Evolutionary conservation across 371 early-diverging fungal genomes (phyloP).

Genomic region (Massospora cicadina): DNA sequence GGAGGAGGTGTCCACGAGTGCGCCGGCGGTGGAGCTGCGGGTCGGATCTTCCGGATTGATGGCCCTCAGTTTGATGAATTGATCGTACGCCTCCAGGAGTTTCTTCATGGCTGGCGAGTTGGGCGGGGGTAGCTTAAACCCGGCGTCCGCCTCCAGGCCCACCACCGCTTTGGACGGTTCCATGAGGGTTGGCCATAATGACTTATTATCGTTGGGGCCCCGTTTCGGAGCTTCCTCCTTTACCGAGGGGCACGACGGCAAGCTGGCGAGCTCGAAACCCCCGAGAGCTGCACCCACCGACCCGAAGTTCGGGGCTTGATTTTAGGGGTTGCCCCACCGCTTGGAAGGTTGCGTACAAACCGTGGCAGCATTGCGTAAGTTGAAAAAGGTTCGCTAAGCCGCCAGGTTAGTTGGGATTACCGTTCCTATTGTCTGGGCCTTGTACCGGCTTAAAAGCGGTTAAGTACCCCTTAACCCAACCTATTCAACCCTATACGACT

Average conservation of each 20-base stretch:
- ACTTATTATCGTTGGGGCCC: not conserved
- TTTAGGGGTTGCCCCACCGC: not conserved
- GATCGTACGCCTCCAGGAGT: not conserved
- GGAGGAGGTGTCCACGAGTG: not conserved
- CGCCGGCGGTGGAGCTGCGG: not conserved
- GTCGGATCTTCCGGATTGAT: not conserved
- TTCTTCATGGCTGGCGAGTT: not conserved
- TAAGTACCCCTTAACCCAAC: no score
- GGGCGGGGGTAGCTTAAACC: not conserved
- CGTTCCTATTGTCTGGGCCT: no score
- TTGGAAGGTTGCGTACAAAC: not conserved
- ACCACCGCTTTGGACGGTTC: not conserved
- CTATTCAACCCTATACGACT: no score
- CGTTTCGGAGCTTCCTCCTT: not conserved
- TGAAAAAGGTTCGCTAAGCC: no score
- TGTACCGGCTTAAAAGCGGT: no score
- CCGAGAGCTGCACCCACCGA: not conserved
- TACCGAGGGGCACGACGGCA: not conserved
- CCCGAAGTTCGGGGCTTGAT: not conserved
- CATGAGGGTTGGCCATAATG: not conserved
- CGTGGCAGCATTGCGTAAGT: not conserved
- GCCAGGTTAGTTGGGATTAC: no score
- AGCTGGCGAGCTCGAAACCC: not conserved
- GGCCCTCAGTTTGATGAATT: not conserved
- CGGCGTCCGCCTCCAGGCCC: not conserved